Conservation (phyloP, 805 yeast genomes). For the Yamadazyma olivae region DNA sequence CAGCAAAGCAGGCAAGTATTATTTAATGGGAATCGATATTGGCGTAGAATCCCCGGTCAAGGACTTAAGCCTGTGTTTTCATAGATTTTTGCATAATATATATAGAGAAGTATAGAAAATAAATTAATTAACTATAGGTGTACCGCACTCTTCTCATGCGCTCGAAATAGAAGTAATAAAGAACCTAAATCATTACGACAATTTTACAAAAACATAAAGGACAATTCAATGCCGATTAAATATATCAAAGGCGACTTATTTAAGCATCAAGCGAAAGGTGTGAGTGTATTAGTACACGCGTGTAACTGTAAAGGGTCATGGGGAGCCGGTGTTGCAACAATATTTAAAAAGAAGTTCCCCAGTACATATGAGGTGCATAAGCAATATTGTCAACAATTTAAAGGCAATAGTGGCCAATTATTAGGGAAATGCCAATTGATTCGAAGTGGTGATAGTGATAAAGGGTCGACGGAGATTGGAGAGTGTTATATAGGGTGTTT, state of each 20-base stretch:
- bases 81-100: too few species aligned
- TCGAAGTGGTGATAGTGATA: constrained; percentile 26
- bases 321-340: constrained; percentile 83
- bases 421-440: constrained; percentile 57
- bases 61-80: constrained; percentile 21
- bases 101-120: too few species aligned
- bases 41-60: constrained; percentile 37
- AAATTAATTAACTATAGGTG: too few species aligned
- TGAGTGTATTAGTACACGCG: constrained; percentile 63
- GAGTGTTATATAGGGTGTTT: constrained; percentile 54
- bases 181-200: too few species aligned
- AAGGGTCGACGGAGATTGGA: constrained; percentile 24
- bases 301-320: constrained; percentile 77
- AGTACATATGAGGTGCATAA: constrained; percentile 50
- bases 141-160: too few species aligned
- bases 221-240: constrained; percentile 6
- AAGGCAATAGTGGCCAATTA: constrained; percentile 23
- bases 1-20: constrained; percentile 34
- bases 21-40: constrained; percentile 29
- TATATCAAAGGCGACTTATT: constrained; percentile 53
- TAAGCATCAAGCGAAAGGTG: constrained; percentile 18
- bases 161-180: too few species aligned
- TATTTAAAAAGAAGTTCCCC: constrained; percentile 53
- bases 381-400: constrained; percentile 34
- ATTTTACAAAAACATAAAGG: too few species aligned